phyloP scores from a whole-genome alignment of 2,329 filamentous ascomycete species.

The Trichophyton verrucosum region DNA sequence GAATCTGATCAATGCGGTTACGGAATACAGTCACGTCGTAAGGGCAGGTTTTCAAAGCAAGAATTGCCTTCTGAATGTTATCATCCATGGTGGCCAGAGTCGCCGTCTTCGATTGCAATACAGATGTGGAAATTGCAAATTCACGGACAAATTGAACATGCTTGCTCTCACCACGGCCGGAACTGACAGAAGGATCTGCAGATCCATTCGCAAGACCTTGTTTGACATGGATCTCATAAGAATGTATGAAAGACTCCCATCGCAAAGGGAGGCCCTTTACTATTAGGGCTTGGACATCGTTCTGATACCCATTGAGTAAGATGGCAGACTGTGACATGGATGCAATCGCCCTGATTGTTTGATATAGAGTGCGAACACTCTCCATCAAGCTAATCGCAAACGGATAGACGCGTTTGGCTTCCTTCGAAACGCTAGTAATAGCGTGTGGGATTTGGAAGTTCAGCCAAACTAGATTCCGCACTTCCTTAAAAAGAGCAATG shows the following conservation, averaged over 20 bases:
- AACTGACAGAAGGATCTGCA: conserved; percentile 45
- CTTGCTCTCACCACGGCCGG: conserved; percentile 63
- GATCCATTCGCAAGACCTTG: conserved; percentile 47
- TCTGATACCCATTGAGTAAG: conserved; percentile 79
- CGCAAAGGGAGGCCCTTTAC: conserved; percentile 76
- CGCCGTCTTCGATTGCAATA: conserved; percentile 76
- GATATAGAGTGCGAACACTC: conserved; percentile 83
- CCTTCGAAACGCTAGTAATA: conserved; percentile 91
- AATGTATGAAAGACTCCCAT: conserved; percentile 97
- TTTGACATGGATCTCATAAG: conserved; percentile 79
- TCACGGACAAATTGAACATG: conserved; percentile 95
- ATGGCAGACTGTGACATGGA: conserved; percentile 80
- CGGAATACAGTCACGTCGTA: conserved; percentile 75
- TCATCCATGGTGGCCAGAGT: conserved; percentile 66
- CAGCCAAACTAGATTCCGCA: conserved; percentile 87
- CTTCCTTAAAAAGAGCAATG: conserved; percentile 97
- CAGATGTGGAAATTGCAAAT: conserved; percentile 74
- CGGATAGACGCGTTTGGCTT: conserved; percentile 96
- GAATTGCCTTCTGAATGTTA: conserved; percentile 67
- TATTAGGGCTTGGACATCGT: conserved; percentile 74
- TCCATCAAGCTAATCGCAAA: conserved; percentile 98
- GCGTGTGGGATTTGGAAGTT: conserved; percentile 89
- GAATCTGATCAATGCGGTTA: conserved; percentile 68
- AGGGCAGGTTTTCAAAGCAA: conserved; percentile 70
- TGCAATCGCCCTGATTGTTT: conserved; percentile 72